These are phyloP conservation scores for Polytrichum formosum DNA, from an alignment of 225 moss, liverwort and hornwort genomes.

Conservation along the genomic window DNA sequence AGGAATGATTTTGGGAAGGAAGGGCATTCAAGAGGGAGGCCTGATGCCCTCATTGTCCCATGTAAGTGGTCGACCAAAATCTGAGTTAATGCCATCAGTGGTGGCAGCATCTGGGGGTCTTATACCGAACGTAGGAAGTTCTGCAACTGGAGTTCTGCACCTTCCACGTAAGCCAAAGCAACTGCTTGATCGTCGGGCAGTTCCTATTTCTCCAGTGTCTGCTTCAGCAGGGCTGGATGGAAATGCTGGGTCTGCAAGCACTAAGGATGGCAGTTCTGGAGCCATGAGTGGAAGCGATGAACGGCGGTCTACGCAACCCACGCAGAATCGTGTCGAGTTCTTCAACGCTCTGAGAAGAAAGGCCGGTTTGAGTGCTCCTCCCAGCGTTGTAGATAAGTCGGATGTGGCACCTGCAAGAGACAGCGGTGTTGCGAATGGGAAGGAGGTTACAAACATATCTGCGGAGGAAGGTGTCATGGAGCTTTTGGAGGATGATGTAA, in stretches of 20 bases:
- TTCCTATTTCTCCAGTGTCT: slow-evolving; percentile 77
- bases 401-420: slow-evolving; percentile 49
- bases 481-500: slow-evolving; percentile 40
- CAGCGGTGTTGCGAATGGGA: slow-evolving; percentile 50
- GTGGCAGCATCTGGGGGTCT: slow-evolving; percentile 31
- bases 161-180: slow-evolving; percentile 82
- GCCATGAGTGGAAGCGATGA: slow-evolving; percentile 62
- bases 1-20: slow-evolving; percentile 79
- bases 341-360: slow-evolving; percentile 90
- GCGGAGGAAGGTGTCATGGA: slow-evolving; percentile 39
- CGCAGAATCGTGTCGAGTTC: slow-evolving; percentile 94
- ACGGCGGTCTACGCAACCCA: slow-evolving; percentile 64
- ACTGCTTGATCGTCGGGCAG: slow-evolving; percentile 85
- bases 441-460: slow-evolving; percentile 30
- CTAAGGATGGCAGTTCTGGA: slow-evolving; percentile 64
- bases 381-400: slow-evolving; percentile 70
- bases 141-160: slow-evolving; percentile 37
- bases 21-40: slow-evolving; percentile 61
- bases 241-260: slow-evolving; percentile 39
- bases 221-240: slow-evolving; percentile 45
- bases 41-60: slow-evolving; percentile 37
- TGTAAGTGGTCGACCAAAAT: slow-evolving; percentile 46
- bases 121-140: slow-evolving; percentile 40
- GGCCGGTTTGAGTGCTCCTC: slow-evolving; percentile 58
- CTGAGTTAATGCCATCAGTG: slow-evolving; percentile 41